Conservation (phyloP, 2,329 filamentous ascomycete species). For the Phyllachora maydis region DNA sequence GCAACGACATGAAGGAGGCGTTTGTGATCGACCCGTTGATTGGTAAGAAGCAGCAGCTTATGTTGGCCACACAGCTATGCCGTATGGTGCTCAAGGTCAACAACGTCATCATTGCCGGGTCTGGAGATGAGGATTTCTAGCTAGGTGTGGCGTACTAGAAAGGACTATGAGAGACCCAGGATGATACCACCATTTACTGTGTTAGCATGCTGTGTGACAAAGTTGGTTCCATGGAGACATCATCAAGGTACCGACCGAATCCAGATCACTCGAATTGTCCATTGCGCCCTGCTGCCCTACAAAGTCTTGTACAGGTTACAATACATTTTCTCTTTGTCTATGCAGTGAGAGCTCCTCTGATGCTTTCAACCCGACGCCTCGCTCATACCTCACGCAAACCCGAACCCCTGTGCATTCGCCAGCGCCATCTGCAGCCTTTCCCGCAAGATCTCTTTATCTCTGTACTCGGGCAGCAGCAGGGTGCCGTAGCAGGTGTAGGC, state of each 20-base stretch:
- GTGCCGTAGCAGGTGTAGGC: conserved; percentile 90
- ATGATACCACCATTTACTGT: no score
- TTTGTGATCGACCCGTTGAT: conserved; percentile 98
- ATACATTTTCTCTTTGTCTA: no score
- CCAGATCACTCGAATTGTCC: no score
- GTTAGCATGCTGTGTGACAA: no score
- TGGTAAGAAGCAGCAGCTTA: conserved; percentile 90
- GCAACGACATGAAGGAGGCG: conserved; percentile 92
- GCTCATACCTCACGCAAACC: conserved; percentile 53
- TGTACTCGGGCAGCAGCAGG: conserved; percentile 68
- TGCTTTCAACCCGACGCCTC: no score
- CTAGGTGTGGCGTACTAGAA: no score
- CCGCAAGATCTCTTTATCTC: conserved; percentile 43
- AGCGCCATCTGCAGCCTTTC: conserved; percentile 69
- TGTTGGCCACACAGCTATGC: conserved; percentile 91
- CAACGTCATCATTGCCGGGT: conserved; percentile 83
- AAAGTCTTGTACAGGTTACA: no score
- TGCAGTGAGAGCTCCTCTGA: no score
- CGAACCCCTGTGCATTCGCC: conserved; percentile 77
- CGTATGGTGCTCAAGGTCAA: conserved; percentile 96
- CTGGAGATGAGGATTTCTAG: conserved; percentile 77
- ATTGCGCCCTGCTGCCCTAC: no score
- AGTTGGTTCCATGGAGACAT: no score
- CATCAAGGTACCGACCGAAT: no score
- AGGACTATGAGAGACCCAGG: no score